Conservation (phyloP, 768 basidiomycete genomes). For the Agaricus sinodeliciosus region DNA sequence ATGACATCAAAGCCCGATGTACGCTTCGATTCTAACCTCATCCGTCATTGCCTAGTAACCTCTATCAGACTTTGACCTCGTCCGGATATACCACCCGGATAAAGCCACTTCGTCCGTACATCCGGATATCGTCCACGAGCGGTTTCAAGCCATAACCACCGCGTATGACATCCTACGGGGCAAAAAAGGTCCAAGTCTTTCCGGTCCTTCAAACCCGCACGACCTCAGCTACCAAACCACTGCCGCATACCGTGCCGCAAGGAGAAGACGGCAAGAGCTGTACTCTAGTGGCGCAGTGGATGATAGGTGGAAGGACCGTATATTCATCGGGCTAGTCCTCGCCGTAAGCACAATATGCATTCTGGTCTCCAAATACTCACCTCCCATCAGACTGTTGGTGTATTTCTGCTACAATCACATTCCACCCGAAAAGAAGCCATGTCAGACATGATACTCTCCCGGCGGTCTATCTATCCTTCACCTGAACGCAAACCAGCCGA, state of each 20-base stretch:
- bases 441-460: slow-evolving; percentile 15
- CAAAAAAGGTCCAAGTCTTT: slow-evolving; percentile 23
- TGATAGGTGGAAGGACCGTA: slow-evolving; percentile 61
- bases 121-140: slow-evolving; percentile 47
- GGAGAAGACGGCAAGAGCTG: slow-evolving; percentile 37
- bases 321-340: slow-evolving; percentile 50
- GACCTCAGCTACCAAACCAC: slow-evolving; percentile 25
- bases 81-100: slow-evolving; percentile 75
- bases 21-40: slow-evolving; percentile 16
- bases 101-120: slow-evolving; percentile 37
- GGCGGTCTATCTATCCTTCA: slow-evolving; percentile 1
- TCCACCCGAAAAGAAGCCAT: slow-evolving; percentile 20
- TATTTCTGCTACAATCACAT: slow-evolving; percentile 20
- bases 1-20: slow-evolving; percentile 56
- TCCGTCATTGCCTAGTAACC: background rate
- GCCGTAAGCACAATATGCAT: slow-evolving; percentile 31
- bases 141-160: slow-evolving; percentile 61
- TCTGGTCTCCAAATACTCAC: background rate
- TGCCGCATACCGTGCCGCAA: slow-evolving; percentile 35
- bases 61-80: slow-evolving; percentile 69
- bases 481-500: slow-evolving; percentile 1
- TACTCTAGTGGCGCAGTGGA: slow-evolving; percentile 45
- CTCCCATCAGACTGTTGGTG: slow-evolving; percentile 14
- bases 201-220: slow-evolving; percentile 12
- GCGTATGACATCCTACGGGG: slow-evolving; percentile 64